Base-by-base conservation (phyloP, 345 rosid genomes). In the Carallia pectinifolia region DNA sequence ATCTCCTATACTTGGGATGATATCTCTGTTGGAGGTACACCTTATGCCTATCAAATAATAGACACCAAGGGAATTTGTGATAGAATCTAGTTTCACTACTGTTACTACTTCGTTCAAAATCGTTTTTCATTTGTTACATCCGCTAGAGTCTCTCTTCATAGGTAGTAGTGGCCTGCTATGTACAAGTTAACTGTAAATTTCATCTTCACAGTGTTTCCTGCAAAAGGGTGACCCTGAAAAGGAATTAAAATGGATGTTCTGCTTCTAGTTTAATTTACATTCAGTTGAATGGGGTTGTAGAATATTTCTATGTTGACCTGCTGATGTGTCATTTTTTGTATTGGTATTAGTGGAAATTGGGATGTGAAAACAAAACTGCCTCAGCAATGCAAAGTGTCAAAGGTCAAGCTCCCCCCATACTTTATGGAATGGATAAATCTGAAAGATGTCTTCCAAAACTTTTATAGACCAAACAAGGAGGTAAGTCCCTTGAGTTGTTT, bases 361-460 rank as follows among this genome's bases (percentile, higher is more conserved):
- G 98, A 94, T 83, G 74, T 94, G 87, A 94, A 94, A 81, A 88
- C 98, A 48, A 83, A 88, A 81, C 73, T 94, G 30, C 98, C 97
- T 4, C 85, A 82, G 79, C 98, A 91, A 67, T 94, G 97, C 77
- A 39, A 67, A 38, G 90, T 88, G 56, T 81, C 93, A 2, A 79
- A 80, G 71, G 85, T 91, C 77, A 86, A 83, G 54, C 90, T 89
- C 73, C 98, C 98, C 0, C 72, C 83, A 19, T 94, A 94, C 71
- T 91, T 89, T 66, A 86, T 76, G 89, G 95, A 94, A 75, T 94
- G 97, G 98, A 83, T 91, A 74, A 94, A 94, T 82, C 78, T 94
- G 69, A 91, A 91, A 84, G 97, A 91, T 71, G 83, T 82, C 17
- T 94, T 87, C 73, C 84, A 86, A 50, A 91, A 94, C 50, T 91